Evolutionary conservation across 148 eudicot genomes (phyloP), one percentile per base, ranked within the genome.

Genomic region (Simmondsia chinensis): DNA sequence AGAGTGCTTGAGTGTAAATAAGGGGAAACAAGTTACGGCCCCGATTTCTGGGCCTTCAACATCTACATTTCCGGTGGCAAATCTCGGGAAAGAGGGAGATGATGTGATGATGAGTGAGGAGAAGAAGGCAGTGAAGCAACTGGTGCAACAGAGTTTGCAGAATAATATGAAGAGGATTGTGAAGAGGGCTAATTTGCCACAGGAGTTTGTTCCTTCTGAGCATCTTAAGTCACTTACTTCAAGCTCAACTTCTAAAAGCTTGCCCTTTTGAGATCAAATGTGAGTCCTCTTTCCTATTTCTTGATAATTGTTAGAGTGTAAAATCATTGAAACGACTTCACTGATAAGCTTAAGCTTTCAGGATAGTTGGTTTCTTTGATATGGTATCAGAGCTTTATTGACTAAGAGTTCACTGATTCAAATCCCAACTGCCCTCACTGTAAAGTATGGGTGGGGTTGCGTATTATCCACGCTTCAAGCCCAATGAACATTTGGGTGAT

Each of bases 131-230:
- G 97, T 91, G 46, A 91, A 79, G 60, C 83, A 80, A 22, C 52
- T 91, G 35, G 95, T 91, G 9, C 95, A 91, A 47, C 94, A 79
- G 41, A 91, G 97, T 52, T 74, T 91, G 80, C 95, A 91, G 29
- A 76, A 57, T 33, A 91, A 91, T 56, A 82, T 91, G 97, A 82
- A 59, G 24, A 72, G 79, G 54, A 91, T 91, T 29, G 94, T 70
- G 39, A 79, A 75, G 64, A 76, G 95, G 70, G 97, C 97, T 27
- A 91, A 91, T 54, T 61, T 91, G 73, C 88, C 83, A 0, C 91
- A 84, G 61, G 83, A 85, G 45, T 85, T 82, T 61, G 86, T 74
- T 33, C 88, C 94, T 4, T 91, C 87, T 0, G 81, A 82, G 48
- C 95, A 89, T 52, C 61, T 83, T 35, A 81, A 77, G 82, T 69